Conservation (phyloP, 129 eudicot species). For the Artemisia annua region DNA sequence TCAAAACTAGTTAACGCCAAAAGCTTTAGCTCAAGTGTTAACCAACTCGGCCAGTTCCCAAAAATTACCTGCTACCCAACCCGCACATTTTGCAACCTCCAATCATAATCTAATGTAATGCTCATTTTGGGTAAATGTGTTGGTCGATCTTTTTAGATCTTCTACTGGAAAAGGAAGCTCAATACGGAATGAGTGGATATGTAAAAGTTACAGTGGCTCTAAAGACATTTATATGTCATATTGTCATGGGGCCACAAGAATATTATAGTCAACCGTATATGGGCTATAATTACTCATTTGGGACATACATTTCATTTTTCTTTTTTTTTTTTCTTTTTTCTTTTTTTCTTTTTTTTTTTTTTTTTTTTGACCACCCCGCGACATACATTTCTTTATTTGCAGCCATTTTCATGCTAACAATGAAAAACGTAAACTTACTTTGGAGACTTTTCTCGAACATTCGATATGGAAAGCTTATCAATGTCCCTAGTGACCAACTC, state of each 20-base stretch:
- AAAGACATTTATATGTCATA: background rate
- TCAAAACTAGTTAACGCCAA: too few relatives aligned
- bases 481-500: constrained; percentile 41
- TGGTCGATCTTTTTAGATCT: background rate
- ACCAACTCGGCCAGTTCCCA: too few relatives aligned
- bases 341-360: too few relatives aligned
- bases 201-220: background rate
- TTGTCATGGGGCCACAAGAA: background rate
- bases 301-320: background rate
- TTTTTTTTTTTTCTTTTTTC: too few relatives aligned
- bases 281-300: background rate
- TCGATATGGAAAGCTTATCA: constrained; percentile 53
- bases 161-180: background rate
- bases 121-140: background rate
- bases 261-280: background rate
- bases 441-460: constrained; percentile 39
- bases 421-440: constrained; percentile 29
- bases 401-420: constrained; percentile 11
- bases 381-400: constrained; percentile 2
- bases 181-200: background rate
- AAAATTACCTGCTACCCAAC: too few relatives aligned
- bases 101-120: background rate
- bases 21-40: too few relatives aligned
- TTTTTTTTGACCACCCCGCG: too few relatives aligned
- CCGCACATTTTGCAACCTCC: background rate